A percentile compares a stretch with the other conserved stretches of the same genome.
Evolutionary conservation across 2,329 filamentous ascomycete genomes (phyloP).

Genomic region (Ramularia collo-cygni): DNA sequence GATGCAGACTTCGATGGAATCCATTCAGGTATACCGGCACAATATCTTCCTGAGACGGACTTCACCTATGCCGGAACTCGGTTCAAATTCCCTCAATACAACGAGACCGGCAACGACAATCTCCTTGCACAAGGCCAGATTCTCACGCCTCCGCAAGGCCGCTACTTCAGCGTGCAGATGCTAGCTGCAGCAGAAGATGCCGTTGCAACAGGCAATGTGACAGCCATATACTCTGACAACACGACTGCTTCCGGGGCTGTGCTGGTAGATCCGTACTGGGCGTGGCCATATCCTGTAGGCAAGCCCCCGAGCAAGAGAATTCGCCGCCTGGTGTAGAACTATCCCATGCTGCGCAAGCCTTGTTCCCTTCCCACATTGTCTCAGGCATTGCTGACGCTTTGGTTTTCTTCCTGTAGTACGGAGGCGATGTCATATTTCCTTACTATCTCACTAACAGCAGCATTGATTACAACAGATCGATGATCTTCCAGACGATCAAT

Average conservation of each 20-base stretch:
- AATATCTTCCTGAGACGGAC: conserved; percentile 29
- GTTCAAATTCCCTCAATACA: conserved; percentile 34
- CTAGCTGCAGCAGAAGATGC: conserved; percentile 36
- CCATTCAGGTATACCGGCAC: conserved; percentile 33
- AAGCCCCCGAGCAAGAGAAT: too few relatives aligned
- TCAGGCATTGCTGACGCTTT: too few relatives aligned
- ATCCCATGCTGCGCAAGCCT: too few relatives aligned
- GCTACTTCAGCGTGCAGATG: conserved; percentile 35
- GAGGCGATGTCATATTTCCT: conserved; percentile 36
- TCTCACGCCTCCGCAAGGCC: conserved; percentile 26
- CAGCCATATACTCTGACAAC: conserved; percentile 33
- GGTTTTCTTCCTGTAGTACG: too few relatives aligned
- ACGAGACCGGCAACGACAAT: conserved; percentile 33
- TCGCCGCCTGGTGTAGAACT: too few relatives aligned
- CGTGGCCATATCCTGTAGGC: conserved; percentile 38
- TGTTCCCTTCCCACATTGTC: too few relatives aligned
- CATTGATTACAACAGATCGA: conserved; percentile 34
- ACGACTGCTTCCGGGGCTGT: conserved; percentile 29
- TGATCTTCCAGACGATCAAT: conserved; percentile 36
- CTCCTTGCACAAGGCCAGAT: conserved; percentile 33
- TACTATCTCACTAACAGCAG: conserved; percentile 32
- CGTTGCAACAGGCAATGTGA: conserved; percentile 34
- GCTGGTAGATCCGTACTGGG: conserved; percentile 34
- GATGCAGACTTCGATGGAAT: conserved; percentile 33
- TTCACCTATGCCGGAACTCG: conserved; percentile 34